Base-by-base conservation (phyloP, 176 grass and related monocot species). In the Puccinellia tenuiflora region DNA sequence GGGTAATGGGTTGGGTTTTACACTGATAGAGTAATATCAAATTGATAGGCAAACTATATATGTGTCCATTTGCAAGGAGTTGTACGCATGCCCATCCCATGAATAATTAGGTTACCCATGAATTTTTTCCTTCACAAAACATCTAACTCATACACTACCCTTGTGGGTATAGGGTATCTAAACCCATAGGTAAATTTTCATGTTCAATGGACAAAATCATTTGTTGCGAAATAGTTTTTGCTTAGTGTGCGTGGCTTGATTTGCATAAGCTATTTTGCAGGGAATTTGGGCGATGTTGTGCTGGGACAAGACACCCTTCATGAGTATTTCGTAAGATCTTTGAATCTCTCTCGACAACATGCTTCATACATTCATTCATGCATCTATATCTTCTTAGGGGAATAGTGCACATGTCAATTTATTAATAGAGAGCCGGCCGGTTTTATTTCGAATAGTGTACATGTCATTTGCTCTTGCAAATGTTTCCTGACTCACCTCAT, bases 261-360 rank as follows among this genome's bases (percentile, higher is more conserved):
- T 69, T 45, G 7, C 18, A 3, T 34, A 11, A 21, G 22, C 33
- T 63, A 14, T 78, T 70, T 75, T 77, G 38, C 72, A 97, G 95
- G 96, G 59, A 86, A 91, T 57, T 68, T 93, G 79, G 88, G 70
- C 6, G 96, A 98, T 85, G 87, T 95, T 71, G 92, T 95, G 35
- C 86, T 95, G 48, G 96, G 92, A 29, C 85, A 64, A 75, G 92
- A 98, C 83, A 85, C 90, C 38, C 80, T 97, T 65, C 84, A 78
- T 61, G 84, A 87, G 56, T 97, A 97, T 53, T 86, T 97, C 20
- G 95, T 97, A 91, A 94, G 92, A 64, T 83, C 26, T 70, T 18
- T 24, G 2, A 60, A 63, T 17, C 50, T 54, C 25, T 63, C 63
- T 68, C 6, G 30, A 68, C 45, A 46, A 10, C 14, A 29, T 79